phyloP scores from a whole-genome alignment of 768 basidiomycete genomes.

The Lactarius sanguifluus region DNA sequence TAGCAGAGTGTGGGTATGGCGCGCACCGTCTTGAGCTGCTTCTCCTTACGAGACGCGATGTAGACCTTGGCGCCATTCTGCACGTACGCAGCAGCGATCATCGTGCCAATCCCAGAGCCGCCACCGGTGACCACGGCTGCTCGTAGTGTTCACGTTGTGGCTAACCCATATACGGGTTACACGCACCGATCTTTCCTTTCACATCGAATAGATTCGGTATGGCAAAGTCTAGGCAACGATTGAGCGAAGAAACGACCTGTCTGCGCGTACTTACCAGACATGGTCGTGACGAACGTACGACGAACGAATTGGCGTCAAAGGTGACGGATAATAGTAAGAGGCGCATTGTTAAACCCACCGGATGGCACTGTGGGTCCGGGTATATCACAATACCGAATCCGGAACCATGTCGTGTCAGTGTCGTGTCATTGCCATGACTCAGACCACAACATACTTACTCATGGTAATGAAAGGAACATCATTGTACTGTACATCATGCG shows the following conservation, averaged over 20 bases:
- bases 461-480: background rate
- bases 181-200: constrained; percentile 29
- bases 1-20: background rate
- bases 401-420: background rate
- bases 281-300: background rate
- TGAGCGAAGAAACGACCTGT: background rate
- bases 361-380: background rate
- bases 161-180: background rate
- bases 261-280: constrained; percentile 9
- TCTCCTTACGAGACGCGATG: constrained; percentile 83
- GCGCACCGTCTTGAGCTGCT: constrained; percentile 67
- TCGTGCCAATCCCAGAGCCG: constrained; percentile 78
- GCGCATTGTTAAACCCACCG: background rate
- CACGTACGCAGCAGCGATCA: constrained; percentile 80
- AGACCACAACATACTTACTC: background rate
- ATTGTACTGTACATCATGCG: background rate
- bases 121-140: constrained; percentile 81
- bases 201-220: constrained; percentile 28
- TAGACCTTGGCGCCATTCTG: constrained; percentile 88
- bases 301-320: background rate
- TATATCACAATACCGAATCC: background rate
- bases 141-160: background rate
- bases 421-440: background rate
- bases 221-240: constrained; percentile 18
- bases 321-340: background rate